Base-by-base conservation (phyloP, 495 filamentous ascomycete species). In the Penicillium lividum region DNA sequence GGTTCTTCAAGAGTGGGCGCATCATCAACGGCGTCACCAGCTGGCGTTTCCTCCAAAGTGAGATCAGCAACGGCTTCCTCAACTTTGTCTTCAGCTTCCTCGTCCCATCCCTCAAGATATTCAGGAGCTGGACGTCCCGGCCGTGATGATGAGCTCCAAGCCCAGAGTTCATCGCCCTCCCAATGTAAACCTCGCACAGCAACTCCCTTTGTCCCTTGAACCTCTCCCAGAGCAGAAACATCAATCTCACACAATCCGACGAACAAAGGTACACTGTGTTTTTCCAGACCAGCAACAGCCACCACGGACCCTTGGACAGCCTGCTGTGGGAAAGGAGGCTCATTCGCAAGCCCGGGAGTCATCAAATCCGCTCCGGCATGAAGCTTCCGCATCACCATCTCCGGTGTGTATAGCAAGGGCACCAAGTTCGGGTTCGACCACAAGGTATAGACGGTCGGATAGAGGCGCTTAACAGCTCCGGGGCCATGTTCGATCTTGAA, bases 141-240 rank as follows among this genome's bases (percentile, higher is more conserved):
- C 29, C 77, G 81, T 28, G 83, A 84, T 22, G 70, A 75, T 29
- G 81, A 68, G 61, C 82, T 85, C 84, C 84, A 86, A 1, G 79
- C 80, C 83, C 87, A 90, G 42, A 89, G 62, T 72, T 91, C 88
- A 79, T 91, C 88, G 0, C 88, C 88, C 57, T 82, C 80, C 88
- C 88, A 91, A 66, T 91, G 88, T 36, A 88, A 68, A 15, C 82
- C 83, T 49, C 82, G 73, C 25, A 91, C 88, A 7, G 88, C 88
- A 66, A 84, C 82, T 3, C 88, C 88, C 69, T 87, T 89, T 22
- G 79, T 74, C 0, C 88, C 88, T 59, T 82, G 78, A 2, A 88
- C 86, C 40, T 81, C 75, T 13, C 75, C 70, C 15, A 91, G 67
- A 4, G 70, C 72, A 25, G 80, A 77, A 40, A 91, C 74, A 76